Evolutionary conservation across 305 asterid genomes (phyloP), one percentile per base, ranked within the genome.

Genomic region (Fraxinus albicans): DNA sequence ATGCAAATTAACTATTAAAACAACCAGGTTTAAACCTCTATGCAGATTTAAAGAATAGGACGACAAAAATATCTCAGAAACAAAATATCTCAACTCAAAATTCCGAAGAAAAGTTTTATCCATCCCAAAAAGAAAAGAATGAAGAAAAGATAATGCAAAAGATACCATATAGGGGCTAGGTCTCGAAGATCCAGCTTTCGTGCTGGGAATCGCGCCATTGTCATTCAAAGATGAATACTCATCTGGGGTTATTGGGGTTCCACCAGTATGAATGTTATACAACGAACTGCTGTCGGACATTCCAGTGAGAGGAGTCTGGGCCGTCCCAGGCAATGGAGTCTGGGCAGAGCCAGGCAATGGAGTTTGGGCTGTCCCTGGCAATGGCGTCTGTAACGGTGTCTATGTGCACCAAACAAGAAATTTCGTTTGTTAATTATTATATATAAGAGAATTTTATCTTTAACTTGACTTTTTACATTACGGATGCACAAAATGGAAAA

Each of bases 181-280:
- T 83, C 97, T 90, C 77, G 95, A 98, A 10, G 85, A 87, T 78
- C 84, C 97, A 84, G 86, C 83, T 88, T 89, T 92, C 47, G 86
- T 58, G 42, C 90, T 96, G 80, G 87, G 80, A 81, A 86, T 88
- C 82, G 89, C 89, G 63, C 90, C 93, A 77, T 80, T 89, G 77
- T 90, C 98, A 86, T 88, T 91, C 36, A 77, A 34, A 76, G 95
- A 82, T 33, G 93, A 73, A 79, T 87, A 92, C 80, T 91, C 99
- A 81, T 78, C 91, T 23, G 99, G 97, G 29, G 98, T 92, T 65
- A 93, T 86, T 65, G 98, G 98, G 77, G 96, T 96, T 83, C 98
- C 95, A 50, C 98, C 99, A 76, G 95, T 91, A 60, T 91, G 87
- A 78, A 91, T 93, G 77, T 92, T 94, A 81, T 89, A 95, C 86